Percentiles rank a stretch among this genome's conserved stretches.
Conservation (phyloP, 306 rosid species). For the Styphnolobium japonicum region DNA sequence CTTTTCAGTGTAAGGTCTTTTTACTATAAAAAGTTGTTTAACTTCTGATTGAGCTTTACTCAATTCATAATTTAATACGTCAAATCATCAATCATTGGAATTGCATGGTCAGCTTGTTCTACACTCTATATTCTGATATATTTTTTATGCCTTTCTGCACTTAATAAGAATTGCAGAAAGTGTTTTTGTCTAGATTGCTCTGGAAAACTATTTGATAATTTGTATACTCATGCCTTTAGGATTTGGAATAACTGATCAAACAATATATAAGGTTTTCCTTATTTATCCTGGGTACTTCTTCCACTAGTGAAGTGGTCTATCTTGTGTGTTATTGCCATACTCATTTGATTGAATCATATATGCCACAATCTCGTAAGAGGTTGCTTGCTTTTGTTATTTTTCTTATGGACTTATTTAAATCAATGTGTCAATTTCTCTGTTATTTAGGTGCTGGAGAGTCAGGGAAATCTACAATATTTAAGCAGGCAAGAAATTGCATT, state of each 20-base stretch:
- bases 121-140: background rate
- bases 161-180: background rate
- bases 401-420: slow-evolving; percentile 1
- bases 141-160: background rate
- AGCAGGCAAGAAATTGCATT: slow-evolving; percentile 64
- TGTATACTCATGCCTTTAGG: background rate
- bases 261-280: background rate
- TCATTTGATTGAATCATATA: slow-evolving; percentile 5
- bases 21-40: background rate
- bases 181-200: background rate
- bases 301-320: background rate
- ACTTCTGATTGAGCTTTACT: background rate
- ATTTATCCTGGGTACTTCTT: background rate
- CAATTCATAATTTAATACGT: background rate
- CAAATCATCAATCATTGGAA: no score
- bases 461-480: slow-evolving; percentile 93
- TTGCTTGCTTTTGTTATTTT: background rate
- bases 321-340: background rate
- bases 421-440: slow-evolving; percentile 10
- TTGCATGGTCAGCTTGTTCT: background rate
- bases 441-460: slow-evolving; percentile 79
- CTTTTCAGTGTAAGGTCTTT: background rate
- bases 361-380: background rate
- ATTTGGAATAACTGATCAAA: background rate
- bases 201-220: background rate